Evolutionary conservation across 768 basidiomycete species (phyloP).

Genomic region (Lentinula lateritia): DNA sequence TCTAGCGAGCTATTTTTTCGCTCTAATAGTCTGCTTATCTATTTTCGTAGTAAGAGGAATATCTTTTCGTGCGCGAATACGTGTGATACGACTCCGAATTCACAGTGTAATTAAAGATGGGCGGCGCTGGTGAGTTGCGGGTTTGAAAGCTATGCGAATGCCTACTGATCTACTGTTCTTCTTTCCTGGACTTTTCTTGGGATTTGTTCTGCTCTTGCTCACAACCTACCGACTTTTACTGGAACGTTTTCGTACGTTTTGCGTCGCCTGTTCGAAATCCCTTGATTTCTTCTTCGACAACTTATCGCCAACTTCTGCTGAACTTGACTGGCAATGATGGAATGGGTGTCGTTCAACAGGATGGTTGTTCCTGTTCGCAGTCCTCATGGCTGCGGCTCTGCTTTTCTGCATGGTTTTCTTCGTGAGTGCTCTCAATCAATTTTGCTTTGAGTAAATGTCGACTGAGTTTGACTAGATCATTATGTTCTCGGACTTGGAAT

Average conservation of each 20-base stretch:
- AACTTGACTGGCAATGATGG: neutral
- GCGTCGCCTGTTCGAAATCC: neutral
- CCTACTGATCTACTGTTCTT: neutral
- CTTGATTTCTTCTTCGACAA: neutral
- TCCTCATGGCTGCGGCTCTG: slow-evolving; percentile 90
- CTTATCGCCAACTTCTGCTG: neutral
- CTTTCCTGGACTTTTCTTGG: neutral
- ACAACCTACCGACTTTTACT: neutral
- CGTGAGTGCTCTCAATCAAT: slow-evolving; percentile 47
- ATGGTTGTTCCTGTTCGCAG: slow-evolving; percentile 96
- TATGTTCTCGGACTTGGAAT: slow-evolving; percentile 99
- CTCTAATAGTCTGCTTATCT: neutral
- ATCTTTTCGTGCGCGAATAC: neutral
- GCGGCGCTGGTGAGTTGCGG: slow-evolving; percentile 34
- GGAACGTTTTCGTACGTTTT: neutral
- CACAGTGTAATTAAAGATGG: slow-evolving; percentile 23
- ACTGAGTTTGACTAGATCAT: slow-evolving; percentile 67
- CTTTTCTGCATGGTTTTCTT: slow-evolving; percentile 99
- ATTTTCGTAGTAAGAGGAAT: neutral
- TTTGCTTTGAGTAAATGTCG: neutral
- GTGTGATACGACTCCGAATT: neutral
- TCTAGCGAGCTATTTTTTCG: too few relatives aligned
- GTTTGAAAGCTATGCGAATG: neutral
- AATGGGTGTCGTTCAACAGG: slow-evolving; percentile 36
- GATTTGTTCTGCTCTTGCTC: neutral